Base-by-base conservation (phyloP, 352 stramenopile species). In the Hyaloperonospora arabidopsidis region DNA sequence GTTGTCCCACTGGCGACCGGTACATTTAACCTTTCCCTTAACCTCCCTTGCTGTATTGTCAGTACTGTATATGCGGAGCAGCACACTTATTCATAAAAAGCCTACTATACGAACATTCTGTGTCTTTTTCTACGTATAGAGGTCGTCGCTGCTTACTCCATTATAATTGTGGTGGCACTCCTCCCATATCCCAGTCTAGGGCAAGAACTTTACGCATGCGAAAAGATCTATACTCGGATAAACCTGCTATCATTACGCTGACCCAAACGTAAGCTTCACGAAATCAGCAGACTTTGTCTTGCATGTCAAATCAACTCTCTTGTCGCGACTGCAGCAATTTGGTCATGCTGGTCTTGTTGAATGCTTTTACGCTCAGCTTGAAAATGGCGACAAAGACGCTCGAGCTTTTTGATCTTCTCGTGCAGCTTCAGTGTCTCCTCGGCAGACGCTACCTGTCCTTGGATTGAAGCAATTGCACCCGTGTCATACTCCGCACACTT, bases 371-470 rank as follows among this genome's bases (percentile, higher is more conserved):
- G 76, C 59, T 94, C 84, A 0, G 78, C 84, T 65, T 94, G 84
- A 22, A 94, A 66, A 49, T 82, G 74, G 43, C 84, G 84, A 49
- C 84, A 94, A 32, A 94, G 58, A 50, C 59, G 87, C 47, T 94
- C 84, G 5, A 94, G 74, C 55, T 84, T 90, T 58, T 79, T 86
- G 32, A 94, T 73, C 63, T 92, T 91, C 39, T 92, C 84, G 14
- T 79, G 76, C 34, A 84, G 56, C 58, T 83, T 86, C n/a, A 80
- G 52, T 13, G 72, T 81, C 45, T 90, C 80, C 49, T 88, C 76
- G 1, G 54, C 57, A 15, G 67, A 59, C 23, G 70, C 55, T 15
- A 90, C 75, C 40, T 89, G 84, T 22, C 87, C 79, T 59, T 92
- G 79, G 22, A 94, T 76, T 13, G 75, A 67, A 22, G 72, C 76